A percentile compares a stretch with the other conserved stretches of the same genome.
Conservation (phyloP, 2,329 filamentous ascomycete genomes). For the Arthroderma sp. region DNA sequence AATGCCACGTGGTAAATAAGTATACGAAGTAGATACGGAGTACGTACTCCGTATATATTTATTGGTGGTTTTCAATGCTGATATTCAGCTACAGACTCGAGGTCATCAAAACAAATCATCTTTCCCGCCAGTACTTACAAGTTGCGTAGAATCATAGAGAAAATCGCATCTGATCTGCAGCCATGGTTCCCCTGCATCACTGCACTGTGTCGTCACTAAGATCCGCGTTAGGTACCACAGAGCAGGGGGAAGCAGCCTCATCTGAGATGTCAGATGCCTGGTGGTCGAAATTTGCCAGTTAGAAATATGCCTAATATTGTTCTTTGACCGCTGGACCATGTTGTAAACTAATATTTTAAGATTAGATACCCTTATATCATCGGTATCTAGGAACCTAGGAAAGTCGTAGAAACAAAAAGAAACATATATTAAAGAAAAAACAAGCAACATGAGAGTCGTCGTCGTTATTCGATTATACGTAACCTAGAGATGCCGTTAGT, state of each 20-base stretch:
- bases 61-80: no score
- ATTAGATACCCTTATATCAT: not conserved
- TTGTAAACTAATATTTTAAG: not conserved
- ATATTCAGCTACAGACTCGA: not conserved
- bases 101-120: no score
- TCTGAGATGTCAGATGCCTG: not conserved
- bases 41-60: no score
- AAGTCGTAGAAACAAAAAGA: not conserved
- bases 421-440: not conserved
- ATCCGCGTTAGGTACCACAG: not conserved
- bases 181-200: not conserved
- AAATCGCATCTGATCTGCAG: not conserved
- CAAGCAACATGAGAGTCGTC: not conserved
- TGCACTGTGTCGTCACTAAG: not conserved
- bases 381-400: not conserved
- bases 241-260: not conserved
- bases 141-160: no score
- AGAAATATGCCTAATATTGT: not conserved
- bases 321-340: not conserved
- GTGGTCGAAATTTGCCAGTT: not conserved
- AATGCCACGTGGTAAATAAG: not conserved
- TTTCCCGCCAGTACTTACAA: no score
- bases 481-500: slow-evolving; percentile 9
- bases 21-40: no score
- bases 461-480: slow-evolving; percentile 9